These are phyloP conservation scores for Nakazawaea holstii DNA, from an alignment of 805 yeast genomes.

Conservation along the genomic window DNA sequence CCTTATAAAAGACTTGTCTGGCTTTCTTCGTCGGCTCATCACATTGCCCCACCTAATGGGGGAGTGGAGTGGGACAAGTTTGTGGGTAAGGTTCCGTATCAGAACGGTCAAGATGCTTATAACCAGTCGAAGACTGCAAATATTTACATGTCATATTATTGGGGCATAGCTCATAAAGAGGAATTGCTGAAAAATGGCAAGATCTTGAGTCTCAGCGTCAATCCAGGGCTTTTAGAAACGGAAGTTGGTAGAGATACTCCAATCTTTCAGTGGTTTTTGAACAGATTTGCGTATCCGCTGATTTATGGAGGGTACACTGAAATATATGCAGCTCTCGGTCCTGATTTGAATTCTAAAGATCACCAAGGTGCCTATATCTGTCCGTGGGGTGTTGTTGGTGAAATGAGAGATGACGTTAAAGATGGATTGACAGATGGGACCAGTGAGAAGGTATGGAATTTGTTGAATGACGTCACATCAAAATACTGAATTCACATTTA, in stretches of 20 bases:
- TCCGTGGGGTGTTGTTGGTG: conserved; percentile 38
- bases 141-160: conserved; percentile 29
- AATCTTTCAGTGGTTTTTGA: neutral
- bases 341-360: conserved; percentile 27
- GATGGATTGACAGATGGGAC: conserved; percentile 27
- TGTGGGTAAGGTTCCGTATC: neutral
- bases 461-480: too few relatives aligned
- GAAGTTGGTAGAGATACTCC: conserved; percentile 26
- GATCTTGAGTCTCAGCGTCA: conserved; percentile 28
- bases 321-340: conserved; percentile 33
- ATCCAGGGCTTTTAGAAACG: conserved; percentile 36
- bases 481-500: too few relatives aligned
- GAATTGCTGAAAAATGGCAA: conserved; percentile 12
- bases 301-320: conserved; percentile 39
- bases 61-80: conserved; percentile 11
- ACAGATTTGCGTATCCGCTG: conserved; percentile 14
- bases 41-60: conserved; percentile 16
- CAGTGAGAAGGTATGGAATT: conserved; percentile 29
- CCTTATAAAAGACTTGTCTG: conserved; percentile 33
- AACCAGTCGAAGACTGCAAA: conserved; percentile 40
- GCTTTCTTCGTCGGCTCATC: conserved; percentile 36
- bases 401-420: conserved; percentile 6
- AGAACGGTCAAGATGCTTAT: conserved; percentile 17
- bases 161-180: conserved; percentile 27
- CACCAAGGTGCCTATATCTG: conserved; percentile 29